Evolutionary conservation across 305 asterid genomes (phyloP).

Genomic region (Nicotiana rustica): DNA sequence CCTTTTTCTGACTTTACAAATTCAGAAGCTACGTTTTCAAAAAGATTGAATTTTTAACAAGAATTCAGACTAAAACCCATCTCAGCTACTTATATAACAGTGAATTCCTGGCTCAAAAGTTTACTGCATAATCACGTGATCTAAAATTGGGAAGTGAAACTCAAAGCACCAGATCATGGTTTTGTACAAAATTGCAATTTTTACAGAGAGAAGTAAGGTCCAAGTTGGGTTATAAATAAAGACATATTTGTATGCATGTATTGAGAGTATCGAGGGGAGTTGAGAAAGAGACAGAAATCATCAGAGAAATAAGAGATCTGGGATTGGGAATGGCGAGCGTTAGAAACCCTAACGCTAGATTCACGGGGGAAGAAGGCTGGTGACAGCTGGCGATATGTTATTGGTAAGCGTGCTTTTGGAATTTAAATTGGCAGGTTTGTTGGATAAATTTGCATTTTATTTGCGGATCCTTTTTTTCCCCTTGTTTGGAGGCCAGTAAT

Average conservation of each 20-base stretch:
- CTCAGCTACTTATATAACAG: neutral
- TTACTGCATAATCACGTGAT: neutral
- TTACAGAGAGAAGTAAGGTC: neutral
- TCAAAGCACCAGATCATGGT: slow-evolving; percentile 30
- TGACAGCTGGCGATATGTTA: slow-evolving; percentile 47
- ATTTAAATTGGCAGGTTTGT: neutral
- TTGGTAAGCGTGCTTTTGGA: slow-evolving; percentile 44
- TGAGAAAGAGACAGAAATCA: neutral
- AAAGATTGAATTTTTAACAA: neutral
- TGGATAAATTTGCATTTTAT: neutral
- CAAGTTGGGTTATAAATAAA: neutral
- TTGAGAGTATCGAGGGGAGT: slow-evolving; percentile 21
- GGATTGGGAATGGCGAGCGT: slow-evolving; percentile 24
- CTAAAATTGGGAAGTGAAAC: slow-evolving; percentile 33
- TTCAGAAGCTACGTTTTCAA: no score
- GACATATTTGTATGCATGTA: neutral
- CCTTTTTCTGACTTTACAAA: neutral
- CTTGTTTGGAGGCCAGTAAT: neutral
- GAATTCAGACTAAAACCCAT: neutral
- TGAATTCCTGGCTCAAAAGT: neutral
- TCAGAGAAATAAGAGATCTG: slow-evolving; percentile 25
- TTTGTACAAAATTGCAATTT: neutral
- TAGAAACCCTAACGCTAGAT: slow-evolving; percentile 43
- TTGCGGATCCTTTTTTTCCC: no score
- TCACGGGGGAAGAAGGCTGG: slow-evolving; percentile 38